Percentiles rank a stretch among this genome's conserved stretches.
Conservation (phyloP, 2,329 filamentous ascomycete genomes). For the Orbilia javanica region DNA sequence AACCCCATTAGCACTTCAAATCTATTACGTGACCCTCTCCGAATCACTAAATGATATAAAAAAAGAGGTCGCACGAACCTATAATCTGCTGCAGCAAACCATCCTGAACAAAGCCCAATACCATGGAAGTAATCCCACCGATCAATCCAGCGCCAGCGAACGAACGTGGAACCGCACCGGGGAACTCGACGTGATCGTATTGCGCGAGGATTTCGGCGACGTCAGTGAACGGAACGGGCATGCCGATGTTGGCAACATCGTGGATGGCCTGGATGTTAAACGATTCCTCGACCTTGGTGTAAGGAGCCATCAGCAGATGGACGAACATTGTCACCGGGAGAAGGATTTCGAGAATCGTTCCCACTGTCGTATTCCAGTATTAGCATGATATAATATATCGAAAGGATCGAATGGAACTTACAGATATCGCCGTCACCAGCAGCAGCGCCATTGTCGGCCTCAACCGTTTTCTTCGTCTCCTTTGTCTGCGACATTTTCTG, state of each 20-base stretch:
- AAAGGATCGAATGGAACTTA: conserved; percentile 6
- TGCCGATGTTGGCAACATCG: conserved; percentile 84
- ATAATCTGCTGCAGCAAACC: conserved; percentile 71
- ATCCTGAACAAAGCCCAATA: conserved; percentile 72
- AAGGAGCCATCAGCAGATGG: conserved; percentile 81
- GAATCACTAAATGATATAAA: background rate
- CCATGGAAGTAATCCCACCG: conserved; percentile 77
- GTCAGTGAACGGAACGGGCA: conserved; percentile 72
- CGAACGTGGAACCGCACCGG: conserved; percentile 89
- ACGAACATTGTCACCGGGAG: conserved; percentile 75
- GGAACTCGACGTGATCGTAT: conserved; percentile 92
- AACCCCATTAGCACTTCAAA: conserved; percentile 29
- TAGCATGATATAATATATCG: background rate
- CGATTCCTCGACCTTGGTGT: conserved; percentile 98
- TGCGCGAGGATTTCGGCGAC: conserved; percentile 70
- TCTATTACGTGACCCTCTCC: background rate
- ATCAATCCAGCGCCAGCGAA: conserved; percentile 86
- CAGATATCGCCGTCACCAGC: conserved; percentile 17
- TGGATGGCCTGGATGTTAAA: conserved; percentile 97
- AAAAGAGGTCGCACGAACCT: conserved; percentile 65
- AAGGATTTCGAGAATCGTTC: conserved; percentile 69
- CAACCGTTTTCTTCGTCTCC: conserved; percentile 13
- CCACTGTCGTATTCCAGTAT: conserved; percentile 63
- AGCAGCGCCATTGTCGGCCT: conserved; percentile 24
- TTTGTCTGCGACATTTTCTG: conserved; percentile 38